Evolutionary conservation across 164 flowering plant genomes (phyloP), one percentile per base, ranked within the genome.

Genomic region (Chimonanthus salicifolius): DNA sequence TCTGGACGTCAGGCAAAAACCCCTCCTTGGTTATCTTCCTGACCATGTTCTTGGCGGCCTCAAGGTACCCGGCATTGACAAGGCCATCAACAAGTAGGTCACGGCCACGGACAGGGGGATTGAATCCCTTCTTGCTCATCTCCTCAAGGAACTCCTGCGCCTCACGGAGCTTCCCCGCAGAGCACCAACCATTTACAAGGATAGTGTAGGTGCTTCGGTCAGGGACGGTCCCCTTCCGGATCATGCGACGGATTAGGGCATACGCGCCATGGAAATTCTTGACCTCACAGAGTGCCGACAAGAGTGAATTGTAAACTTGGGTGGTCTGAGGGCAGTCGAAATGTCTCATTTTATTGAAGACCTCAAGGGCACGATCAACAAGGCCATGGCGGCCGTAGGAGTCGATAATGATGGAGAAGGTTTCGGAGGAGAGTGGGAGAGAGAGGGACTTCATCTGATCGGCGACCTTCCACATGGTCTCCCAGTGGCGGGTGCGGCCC

Each of bases 111-210:
- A 93, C 94, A 3, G 98, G 97, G 8, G 98, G 98, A 78, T 85
- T 90, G 71, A 84, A 95, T 58, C 98, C 99, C 69, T 87, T 91
- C 76, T 72, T 47, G 72, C 94, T 91, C 99, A 95, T 95, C 81
- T 95, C 98, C 85, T 88, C 91, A 67, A 95, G 69, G 76, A 95
- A 93, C 49, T 82, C 85, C 79, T 86, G 91, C 1, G 99, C 99
- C 80, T 95, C 98, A 58, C 75, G 82, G 82, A 93, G 80, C 78
- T 92, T 95, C 79, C 99, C 98, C 1, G 88, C 85, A 0, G 88
- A 84, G 75, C 99, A 93, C 98, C 98, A 95, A 3, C 84, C 97
- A 69, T 88, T 89, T 4, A 95, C 97, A n/a, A 95, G 90, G 62
- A 89, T 65, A 0, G 90, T 62, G 67, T 80, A 95, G 2, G 94